A percentile compares a stretch with the other conserved stretches of the same genome.
Conservation (phyloP, 129 eudicot species). For the Calendula officinalis region DNA sequence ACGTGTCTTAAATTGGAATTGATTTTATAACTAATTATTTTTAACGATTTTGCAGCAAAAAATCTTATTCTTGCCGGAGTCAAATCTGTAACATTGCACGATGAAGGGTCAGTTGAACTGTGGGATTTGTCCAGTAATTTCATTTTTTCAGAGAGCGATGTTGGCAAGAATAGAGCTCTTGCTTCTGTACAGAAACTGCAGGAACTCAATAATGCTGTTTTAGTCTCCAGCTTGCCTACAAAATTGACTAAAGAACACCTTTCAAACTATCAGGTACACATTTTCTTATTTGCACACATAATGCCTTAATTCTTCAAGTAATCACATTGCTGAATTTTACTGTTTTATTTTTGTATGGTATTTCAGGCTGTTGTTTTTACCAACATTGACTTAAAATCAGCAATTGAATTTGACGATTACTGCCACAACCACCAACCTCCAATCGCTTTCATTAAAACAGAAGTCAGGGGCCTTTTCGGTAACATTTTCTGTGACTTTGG, state of each 20-base stretch:
- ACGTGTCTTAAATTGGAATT: too few species aligned
- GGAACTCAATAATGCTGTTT: constrained; percentile 88
- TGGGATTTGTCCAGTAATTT: constrained; percentile 95
- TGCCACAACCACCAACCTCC: too few species aligned
- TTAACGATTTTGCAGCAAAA: too few species aligned
- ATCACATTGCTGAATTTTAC: too few species aligned
- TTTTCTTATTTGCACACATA: constrained; percentile 18
- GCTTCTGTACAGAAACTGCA: constrained; percentile 83
- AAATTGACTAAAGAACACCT: constrained; percentile 72
- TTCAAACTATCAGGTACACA: constrained; percentile 71
- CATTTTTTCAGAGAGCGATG: constrained; percentile 66
- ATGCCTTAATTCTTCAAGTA: neutral
- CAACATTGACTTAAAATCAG: constrained; percentile 56
- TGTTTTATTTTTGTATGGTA: neutral
- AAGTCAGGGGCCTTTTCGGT: too few species aligned
- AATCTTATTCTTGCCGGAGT: too few species aligned
- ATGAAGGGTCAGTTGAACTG: constrained; percentile 73
- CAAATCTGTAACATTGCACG: too few species aligned
- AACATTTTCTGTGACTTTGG: constrained; percentile 83
- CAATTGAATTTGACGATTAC: too few species aligned
- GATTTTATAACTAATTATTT: too few species aligned
- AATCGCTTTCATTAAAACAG: too few species aligned
- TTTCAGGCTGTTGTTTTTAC: constrained; percentile 90
- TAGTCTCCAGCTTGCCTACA: constrained; percentile 63
- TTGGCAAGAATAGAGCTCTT: constrained; percentile 88